Evolutionary conservation across 179 eudicot genomes (phyloP).

Genomic region (Pouteria campechiana): DNA sequence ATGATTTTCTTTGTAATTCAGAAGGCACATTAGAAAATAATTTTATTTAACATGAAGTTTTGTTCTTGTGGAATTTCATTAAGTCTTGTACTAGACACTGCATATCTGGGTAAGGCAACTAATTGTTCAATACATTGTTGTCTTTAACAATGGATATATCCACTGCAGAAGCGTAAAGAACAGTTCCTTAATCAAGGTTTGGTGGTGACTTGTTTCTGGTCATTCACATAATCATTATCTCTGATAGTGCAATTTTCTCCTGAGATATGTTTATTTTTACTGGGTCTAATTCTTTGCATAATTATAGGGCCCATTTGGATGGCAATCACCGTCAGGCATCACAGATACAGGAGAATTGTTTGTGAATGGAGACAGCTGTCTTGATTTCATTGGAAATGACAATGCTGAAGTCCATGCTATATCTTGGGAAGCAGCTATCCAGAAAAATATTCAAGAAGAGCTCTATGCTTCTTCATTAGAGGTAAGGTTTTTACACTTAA

Average conservation of each 20-base stretch:
- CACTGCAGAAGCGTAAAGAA: too few relatives aligned
- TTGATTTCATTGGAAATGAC: constrained; percentile 36
- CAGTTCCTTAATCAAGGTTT: too few relatives aligned
- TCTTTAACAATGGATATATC: background rate
- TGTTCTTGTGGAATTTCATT: too few relatives aligned
- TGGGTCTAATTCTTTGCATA: constrained; percentile 2
- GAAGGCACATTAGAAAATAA: too few relatives aligned
- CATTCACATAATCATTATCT: background rate
- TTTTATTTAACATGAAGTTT: too few relatives aligned
- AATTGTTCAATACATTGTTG: background rate
- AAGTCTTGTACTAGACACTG: too few relatives aligned
- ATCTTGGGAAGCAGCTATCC: constrained; percentile 95
- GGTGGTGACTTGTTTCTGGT: too few relatives aligned
- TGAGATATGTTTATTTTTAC: background rate
- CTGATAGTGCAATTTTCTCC: background rate
- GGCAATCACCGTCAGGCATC: constrained; percentile 69
- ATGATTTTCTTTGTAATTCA: too few relatives aligned
- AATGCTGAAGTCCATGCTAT: constrained; percentile 60
- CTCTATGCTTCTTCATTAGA: constrained; percentile 64
- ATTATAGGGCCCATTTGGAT: constrained; percentile 86
- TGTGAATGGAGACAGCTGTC: constrained; percentile 40
- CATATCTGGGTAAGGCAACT: too few relatives aligned
- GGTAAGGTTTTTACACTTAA: constrained; percentile 30
- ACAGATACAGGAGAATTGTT: constrained; percentile 51
- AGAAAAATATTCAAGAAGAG: constrained; percentile 83